phyloP scores from a whole-genome alignment of 148 eudicot genomes.

The Nepenthes mirabilis region DNA sequence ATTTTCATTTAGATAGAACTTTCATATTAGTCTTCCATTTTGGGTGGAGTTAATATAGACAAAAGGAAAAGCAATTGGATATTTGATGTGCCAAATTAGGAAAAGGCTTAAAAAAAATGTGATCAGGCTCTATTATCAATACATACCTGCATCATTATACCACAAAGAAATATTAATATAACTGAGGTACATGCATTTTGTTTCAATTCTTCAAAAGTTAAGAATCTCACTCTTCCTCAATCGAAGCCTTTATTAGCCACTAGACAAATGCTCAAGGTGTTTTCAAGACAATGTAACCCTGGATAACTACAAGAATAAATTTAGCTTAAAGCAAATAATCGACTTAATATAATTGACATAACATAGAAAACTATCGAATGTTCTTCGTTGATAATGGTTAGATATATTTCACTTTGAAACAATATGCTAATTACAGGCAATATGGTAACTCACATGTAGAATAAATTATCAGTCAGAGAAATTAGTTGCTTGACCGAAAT shows the following conservation, averaged over 20 bases:
- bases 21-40: constrained; percentile 59
- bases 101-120: constrained; percentile 68
- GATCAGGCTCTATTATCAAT: constrained; percentile 96
- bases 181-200: neutral
- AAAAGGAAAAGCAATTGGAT: constrained; percentile 83
- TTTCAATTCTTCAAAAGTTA: constrained; percentile 3
- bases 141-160: constrained; percentile 40
- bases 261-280: constrained; percentile 97
- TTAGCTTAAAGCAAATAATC: neutral
- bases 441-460: too few relatives aligned
- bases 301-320: constrained; percentile 6
- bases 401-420: too few relatives aligned
- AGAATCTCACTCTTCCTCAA: constrained; percentile 72
- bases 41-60: constrained; percentile 85
- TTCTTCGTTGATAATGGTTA: too few relatives aligned
- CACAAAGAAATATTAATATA: neutral
- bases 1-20: constrained; percentile 59
- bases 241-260: constrained; percentile 64
- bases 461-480: too few relatives aligned
- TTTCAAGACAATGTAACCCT: constrained; percentile 74
- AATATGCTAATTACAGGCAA: too few relatives aligned
- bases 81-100: constrained; percentile 73
- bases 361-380: too few relatives aligned
- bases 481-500: too few relatives aligned
- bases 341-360: too few relatives aligned